Evolutionary conservation across 768 basidiomycete genomes (phyloP).

Genomic region (Pluteus cervinus): DNA sequence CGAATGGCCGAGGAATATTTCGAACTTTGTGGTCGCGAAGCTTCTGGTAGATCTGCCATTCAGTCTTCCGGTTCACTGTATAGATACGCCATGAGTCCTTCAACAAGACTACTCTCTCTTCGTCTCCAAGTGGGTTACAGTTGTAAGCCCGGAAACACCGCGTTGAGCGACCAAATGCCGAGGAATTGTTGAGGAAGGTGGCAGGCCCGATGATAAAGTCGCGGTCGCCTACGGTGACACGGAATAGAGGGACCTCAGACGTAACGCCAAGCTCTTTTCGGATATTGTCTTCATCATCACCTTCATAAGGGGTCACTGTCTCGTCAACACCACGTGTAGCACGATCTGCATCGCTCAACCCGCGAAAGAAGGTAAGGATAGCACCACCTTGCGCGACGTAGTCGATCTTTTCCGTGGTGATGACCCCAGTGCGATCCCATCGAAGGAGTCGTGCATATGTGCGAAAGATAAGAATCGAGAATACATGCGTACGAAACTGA

Average conservation of each 20-base stretch:
- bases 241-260: not conserved
- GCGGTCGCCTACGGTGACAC: not conserved
- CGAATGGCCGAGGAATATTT: not conserved
- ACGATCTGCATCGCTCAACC: not conserved
- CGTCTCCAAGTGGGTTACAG: no score
- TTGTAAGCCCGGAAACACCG: not conserved
- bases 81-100: not conserved
- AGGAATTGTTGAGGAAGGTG: not conserved
- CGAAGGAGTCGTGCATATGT: conserved; percentile 1
- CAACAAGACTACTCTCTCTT: not conserved
- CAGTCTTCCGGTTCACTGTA: not conserved
- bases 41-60: not conserved
- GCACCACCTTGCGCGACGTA: no score
- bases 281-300: not conserved
- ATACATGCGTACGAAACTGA: not conserved
- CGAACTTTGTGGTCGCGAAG: not conserved
- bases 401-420: not conserved
- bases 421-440: not conserved
- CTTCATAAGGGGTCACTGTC: not conserved
- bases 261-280: not conserved
- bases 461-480: not conserved
- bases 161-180: not conserved
- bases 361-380: not conserved
- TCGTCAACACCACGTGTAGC: not conserved
- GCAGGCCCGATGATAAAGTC: not conserved